Conservation (phyloP, 768 basidiomycete species). For the Myochromella boudieri region DNA sequence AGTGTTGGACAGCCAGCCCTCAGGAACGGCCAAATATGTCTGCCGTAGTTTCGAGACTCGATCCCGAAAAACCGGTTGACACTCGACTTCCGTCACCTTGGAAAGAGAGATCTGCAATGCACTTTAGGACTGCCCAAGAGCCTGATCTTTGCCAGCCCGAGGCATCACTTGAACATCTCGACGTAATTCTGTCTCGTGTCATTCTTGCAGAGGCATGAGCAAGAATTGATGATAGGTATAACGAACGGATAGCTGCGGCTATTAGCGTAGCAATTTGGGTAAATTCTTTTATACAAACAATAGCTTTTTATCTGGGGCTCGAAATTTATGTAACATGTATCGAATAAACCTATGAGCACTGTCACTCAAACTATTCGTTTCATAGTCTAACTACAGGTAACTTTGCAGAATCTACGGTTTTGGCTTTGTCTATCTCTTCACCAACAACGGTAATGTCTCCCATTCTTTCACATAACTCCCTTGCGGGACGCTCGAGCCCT, state of each 20-base stretch:
- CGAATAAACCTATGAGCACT: too few relatives aligned
- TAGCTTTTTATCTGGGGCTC: too few relatives aligned
- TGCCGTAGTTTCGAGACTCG: neutral
- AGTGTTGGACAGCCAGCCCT: slow-evolving; percentile 3
- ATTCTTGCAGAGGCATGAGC: too few relatives aligned
- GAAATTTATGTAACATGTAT: too few relatives aligned
- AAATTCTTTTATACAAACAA: too few relatives aligned
- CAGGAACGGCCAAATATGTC: slow-evolving; percentile 4
- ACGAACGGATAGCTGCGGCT: too few relatives aligned
- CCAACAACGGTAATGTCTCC: slow-evolving; percentile 12
- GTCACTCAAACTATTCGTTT: too few relatives aligned
- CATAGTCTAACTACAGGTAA: too few relatives aligned
- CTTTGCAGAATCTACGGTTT: neutral
- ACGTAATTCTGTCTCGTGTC: neutral
- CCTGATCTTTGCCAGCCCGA: neutral
- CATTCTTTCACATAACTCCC: slow-evolving; percentile 19
- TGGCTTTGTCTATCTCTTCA: slow-evolving; percentile 15
- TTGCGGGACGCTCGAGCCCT: slow-evolving; percentile 12
- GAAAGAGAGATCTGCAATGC: neutral
- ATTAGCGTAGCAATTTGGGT: too few relatives aligned
- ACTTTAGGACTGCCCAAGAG: slow-evolving; percentile 6
- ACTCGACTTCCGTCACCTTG: neutral
- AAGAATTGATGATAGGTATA: too few relatives aligned
- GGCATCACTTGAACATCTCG: neutral
- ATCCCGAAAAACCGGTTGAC: neutral